Evolutionary conservation across 805 yeast species (phyloP).

Genomic region (Grigorovia jiainica): DNA sequence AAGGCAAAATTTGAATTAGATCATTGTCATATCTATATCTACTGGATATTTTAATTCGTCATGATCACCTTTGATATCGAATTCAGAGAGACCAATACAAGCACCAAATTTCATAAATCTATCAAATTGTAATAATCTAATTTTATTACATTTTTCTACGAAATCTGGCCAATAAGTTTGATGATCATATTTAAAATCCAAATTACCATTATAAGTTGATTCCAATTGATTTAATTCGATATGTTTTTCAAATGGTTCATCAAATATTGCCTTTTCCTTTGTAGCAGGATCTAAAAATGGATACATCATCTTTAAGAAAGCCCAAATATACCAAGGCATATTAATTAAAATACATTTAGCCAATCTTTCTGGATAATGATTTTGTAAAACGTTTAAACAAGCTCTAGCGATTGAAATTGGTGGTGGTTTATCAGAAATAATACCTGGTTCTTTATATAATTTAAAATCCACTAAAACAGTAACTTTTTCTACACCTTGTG

Average conservation of each 20-base stretch:
- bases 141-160: constrained; percentile 34
- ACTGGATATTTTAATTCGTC: constrained; percentile 19
- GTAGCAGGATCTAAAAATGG: constrained; percentile 54
- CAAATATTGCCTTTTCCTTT: constrained; percentile 46
- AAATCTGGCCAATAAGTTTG: constrained; percentile 45
- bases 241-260: constrained; percentile 46
- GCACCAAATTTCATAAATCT: constrained; percentile 35
- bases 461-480: constrained; percentile 50
- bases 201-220: constrained; percentile 36
- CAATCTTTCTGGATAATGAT: constrained; percentile 50
- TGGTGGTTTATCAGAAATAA: constrained; percentile 35
- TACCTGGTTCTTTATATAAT: constrained; percentile 30
- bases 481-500: constrained; percentile 48
- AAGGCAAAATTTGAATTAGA: not conserved
- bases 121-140: constrained; percentile 31
- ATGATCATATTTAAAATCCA: constrained; percentile 44
- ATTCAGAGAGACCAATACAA: constrained; percentile 45
- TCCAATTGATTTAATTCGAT: constrained; percentile 46
- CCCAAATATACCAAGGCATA: constrained; percentile 49
- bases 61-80: constrained; percentile 35
- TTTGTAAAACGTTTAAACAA: constrained; percentile 42
- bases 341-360: constrained; percentile 46
- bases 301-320: constrained; percentile 45
- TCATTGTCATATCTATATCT: constrained; percentile 7
- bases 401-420: constrained; percentile 42